A percentile compares a stretch with the other conserved stretches of the same genome.
Conservation (phyloP, 2,329 filamentous ascomycete species). For the Camptophora hylomeconis region DNA sequence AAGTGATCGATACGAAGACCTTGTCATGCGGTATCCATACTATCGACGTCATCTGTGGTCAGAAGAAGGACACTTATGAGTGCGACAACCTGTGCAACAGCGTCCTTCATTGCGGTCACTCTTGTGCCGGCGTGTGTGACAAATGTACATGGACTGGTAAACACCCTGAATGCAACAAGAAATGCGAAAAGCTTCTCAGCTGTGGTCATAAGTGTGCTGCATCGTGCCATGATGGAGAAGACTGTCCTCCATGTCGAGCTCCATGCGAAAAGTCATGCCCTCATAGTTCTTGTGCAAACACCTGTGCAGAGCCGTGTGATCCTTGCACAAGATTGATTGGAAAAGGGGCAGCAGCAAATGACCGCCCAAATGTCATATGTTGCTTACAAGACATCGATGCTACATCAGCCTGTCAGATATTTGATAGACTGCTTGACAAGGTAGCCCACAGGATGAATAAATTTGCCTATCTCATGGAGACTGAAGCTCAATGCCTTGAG, state of each 20-base stretch:
- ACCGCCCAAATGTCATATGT: no score
- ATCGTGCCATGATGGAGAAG: slow-evolving; percentile 37
- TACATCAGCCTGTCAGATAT: no score
- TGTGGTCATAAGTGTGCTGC: slow-evolving; percentile 16
- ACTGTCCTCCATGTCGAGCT: slow-evolving; percentile 20
- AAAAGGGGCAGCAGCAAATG: no score
- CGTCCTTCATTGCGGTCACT: slow-evolving; percentile 9
- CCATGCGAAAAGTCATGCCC: slow-evolving; percentile 7
- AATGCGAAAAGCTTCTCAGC: slow-evolving; percentile 8
- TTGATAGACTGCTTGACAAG: no score
- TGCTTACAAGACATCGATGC: no score
- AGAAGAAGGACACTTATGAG: slow-evolving; percentile 4
- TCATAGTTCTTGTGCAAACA: slow-evolving; percentile 5
- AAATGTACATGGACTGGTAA: slow-evolving; percentile 5
- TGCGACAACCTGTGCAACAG: slow-evolving; percentile 8
- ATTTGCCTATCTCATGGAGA: no score
- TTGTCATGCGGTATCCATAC: slow-evolving; percentile 13
- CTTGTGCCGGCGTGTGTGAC: slow-evolving; percentile 7
- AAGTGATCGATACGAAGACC: slow-evolving; percentile 5
- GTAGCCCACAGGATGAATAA: no score
- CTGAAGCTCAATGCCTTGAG: no score
- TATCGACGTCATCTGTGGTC: slow-evolving; percentile 10
- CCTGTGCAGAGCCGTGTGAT: slow-evolving; percentile 27
- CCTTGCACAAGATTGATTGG: no score
- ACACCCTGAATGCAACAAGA: slow-evolving; percentile 1